Conservation (phyloP, 768 basidiomycete genomes). For the Mycena olivaceomarginata region DNA sequence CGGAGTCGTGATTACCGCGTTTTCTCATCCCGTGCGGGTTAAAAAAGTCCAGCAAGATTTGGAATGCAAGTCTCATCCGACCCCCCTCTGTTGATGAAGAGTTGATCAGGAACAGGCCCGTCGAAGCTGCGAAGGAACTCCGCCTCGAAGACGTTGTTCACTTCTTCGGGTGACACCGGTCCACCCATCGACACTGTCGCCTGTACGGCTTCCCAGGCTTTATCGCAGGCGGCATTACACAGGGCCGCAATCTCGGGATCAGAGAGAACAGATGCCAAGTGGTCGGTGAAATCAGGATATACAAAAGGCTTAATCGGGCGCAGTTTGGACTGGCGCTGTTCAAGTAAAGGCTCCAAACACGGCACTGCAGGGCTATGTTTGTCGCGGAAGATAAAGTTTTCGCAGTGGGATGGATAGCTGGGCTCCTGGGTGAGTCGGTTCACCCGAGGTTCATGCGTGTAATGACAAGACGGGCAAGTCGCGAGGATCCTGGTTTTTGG, state of each 20-base stretch:
- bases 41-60: too few relatives aligned
- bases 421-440: conserved; percentile 37
- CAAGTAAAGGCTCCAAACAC: conserved; percentile 9
- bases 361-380: too few relatives aligned
- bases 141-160: conserved; percentile 50
- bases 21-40: too few relatives aligned
- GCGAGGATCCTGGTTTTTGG: background rate
- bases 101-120: conserved; percentile 46
- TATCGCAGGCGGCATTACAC: conserved; percentile 44
- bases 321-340: too few relatives aligned
- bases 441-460: conserved; percentile 35
- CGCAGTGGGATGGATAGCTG: conserved; percentile 29
- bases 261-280: conserved; percentile 44
- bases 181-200: conserved; percentile 28
- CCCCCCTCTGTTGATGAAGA: too few relatives aligned
- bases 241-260: conserved; percentile 43
- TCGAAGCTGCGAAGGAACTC: conserved; percentile 52
- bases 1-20: too few relatives aligned
- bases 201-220: conserved; percentile 35
- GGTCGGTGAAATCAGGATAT: conserved; percentile 41
- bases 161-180: conserved; percentile 20
- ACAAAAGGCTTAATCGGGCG: too few relatives aligned
- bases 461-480: conserved; percentile 33
- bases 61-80: too few relatives aligned
- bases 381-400: too few relatives aligned